Conservation (phyloP, 257 asterid genomes). For the Nicotiana tomentosiformis region DNA sequence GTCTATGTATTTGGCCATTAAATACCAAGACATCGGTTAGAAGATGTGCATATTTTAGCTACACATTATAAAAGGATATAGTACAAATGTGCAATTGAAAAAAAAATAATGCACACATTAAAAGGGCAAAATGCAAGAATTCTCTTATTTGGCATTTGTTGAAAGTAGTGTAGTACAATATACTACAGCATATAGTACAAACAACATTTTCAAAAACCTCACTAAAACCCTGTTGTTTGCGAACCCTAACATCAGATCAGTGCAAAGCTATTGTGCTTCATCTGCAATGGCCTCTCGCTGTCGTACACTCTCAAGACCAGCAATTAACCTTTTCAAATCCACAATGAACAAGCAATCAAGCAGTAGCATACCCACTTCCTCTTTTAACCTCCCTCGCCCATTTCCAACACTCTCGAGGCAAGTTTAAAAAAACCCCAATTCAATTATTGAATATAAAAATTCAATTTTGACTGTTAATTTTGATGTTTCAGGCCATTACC, state of each 20-base stretch:
- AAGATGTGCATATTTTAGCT: too few relatives aligned
- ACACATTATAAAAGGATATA: too few relatives aligned
- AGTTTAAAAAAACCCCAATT: not conserved
- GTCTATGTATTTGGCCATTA: too few relatives aligned
- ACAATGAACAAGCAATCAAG: slow-evolving; percentile 39
- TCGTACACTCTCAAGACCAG: slow-evolving; percentile 64
- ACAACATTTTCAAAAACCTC: slow-evolving; percentile 23
- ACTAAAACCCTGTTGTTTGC: not conserved
- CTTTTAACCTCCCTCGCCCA: slow-evolving; percentile 16
- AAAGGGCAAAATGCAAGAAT: not conserved
- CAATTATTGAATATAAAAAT: not conserved
- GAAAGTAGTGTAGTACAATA: not conserved
- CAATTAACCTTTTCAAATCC: slow-evolving; percentile 55
- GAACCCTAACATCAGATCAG: slow-evolving; percentile 30
- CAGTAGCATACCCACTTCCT: slow-evolving; percentile 3
- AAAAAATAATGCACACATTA: not conserved
- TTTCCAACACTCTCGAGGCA: slow-evolving; percentile 32
- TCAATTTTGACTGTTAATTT: not conserved
- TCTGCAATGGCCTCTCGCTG: slow-evolving; percentile 55
- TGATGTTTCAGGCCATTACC: slow-evolving; percentile 31
- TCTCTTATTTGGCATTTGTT: not conserved
- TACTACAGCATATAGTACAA: not conserved
- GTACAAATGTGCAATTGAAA: not conserved
- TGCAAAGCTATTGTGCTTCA: not conserved
- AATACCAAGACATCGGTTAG: too few relatives aligned